Conservation (phyloP, 345 rosid species). For the Xanthoceras sorbifolium region DNA sequence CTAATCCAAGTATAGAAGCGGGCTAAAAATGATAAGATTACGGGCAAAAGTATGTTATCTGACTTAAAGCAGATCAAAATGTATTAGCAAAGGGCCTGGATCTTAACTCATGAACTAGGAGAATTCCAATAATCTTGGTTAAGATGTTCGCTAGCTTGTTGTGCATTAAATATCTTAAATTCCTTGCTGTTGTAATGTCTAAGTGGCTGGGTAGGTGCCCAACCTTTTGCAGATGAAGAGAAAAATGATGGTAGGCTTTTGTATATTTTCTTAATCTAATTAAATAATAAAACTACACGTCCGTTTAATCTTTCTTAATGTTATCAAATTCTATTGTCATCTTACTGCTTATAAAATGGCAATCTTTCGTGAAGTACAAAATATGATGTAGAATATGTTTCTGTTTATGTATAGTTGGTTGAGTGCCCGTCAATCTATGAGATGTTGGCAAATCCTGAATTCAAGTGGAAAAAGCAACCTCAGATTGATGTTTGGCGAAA, state of each 20-base stretch:
- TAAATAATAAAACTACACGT: background rate
- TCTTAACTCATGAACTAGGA: background rate
- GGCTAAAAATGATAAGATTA: background rate
- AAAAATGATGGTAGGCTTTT: background rate
- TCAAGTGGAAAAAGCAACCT: conserved; percentile 67
- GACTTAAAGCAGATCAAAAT: background rate
- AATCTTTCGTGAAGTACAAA: background rate
- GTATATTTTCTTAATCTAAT: background rate
- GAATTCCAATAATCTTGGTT: background rate
- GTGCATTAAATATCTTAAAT: background rate
- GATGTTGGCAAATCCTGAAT: conserved; percentile 85
- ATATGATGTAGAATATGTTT: background rate
- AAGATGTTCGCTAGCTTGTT: background rate
- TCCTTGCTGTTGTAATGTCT: background rate
- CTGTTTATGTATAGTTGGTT: conserved; percentile 50
- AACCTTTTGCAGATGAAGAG: background rate
- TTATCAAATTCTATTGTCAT: background rate
- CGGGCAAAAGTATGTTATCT: background rate
- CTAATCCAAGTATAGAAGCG: background rate
- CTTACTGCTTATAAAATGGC: background rate
- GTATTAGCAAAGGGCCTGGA: background rate
- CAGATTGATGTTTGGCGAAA: conserved; percentile 74
- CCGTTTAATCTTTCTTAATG: background rate
- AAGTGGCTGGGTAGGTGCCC: background rate
- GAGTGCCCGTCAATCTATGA: conserved; percentile 93